phyloP scores from a whole-genome alignment of 495 filamentous ascomycete genomes.

The Cudoniella acicularis region DNA sequence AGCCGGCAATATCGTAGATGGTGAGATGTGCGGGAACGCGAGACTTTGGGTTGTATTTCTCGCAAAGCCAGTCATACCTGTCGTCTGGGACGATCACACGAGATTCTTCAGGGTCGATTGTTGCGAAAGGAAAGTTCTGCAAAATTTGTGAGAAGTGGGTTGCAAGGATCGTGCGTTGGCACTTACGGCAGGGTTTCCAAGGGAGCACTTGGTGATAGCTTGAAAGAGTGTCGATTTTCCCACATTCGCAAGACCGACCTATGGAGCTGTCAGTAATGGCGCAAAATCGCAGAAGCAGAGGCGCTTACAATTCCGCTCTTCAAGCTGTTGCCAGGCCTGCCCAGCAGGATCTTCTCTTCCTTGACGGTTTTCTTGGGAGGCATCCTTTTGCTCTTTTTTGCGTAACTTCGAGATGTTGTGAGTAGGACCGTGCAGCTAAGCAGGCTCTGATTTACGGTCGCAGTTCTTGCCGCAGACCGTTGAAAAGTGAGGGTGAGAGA shows the following conservation, averaged over 20 bases:
- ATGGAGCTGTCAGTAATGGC: constrained; percentile 21
- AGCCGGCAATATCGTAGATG: constrained; percentile 97
- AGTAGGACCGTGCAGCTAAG: constrained; percentile 30
- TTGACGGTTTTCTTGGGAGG: constrained; percentile 69
- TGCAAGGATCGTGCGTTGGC: background rate
- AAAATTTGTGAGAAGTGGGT: constrained; percentile 3
- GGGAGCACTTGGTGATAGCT: constrained; percentile 94
- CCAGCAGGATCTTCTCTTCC: constrained; percentile 79
- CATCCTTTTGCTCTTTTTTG: constrained; percentile 55
- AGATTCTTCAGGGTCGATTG: constrained; percentile 97
- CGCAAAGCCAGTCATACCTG: constrained; percentile 91
- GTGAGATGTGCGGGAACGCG: constrained; percentile 94
- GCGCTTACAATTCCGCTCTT: constrained; percentile 98
- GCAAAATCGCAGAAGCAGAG: constrained; percentile 14
- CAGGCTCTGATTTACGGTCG: constrained; percentile 30
- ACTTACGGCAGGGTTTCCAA: constrained; percentile 93
- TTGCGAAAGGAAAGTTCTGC: constrained; percentile 97
- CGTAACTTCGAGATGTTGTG: constrained; percentile 19
- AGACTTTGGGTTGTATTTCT: constrained; percentile 97
- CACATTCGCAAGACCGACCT: constrained; percentile 99
- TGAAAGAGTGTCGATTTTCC: constrained; percentile 99
- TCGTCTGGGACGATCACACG: constrained; percentile 96
- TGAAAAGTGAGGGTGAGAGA: constrained; percentile 43
- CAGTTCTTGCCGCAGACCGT: constrained; percentile 60
- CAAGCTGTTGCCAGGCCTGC: constrained; percentile 94